These are phyloP conservation scores for Hypoxylon sp. DNA, from an alignment of 2,329 filamentous ascomycete species.

Conservation along the genomic window DNA sequence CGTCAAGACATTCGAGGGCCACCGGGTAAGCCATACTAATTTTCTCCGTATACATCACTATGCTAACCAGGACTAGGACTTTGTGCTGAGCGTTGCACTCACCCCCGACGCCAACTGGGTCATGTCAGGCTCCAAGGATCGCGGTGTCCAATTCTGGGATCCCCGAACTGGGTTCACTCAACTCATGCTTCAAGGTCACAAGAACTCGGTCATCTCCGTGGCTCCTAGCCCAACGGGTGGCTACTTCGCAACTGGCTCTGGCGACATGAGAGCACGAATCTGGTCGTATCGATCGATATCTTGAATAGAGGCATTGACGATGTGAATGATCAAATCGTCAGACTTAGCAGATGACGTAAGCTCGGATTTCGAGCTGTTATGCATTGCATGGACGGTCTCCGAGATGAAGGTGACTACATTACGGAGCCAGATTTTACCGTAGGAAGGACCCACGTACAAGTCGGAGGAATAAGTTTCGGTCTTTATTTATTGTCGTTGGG, in stretches of 20 bases:
- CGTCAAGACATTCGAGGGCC: conserved; percentile 96
- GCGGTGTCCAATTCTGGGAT: conserved; percentile 99
- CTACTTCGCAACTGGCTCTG: conserved; percentile 95
- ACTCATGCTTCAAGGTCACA: conserved; percentile 98
- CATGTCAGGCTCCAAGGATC: conserved; percentile 95
- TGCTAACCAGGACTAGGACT: conserved; percentile 74
- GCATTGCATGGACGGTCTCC: neutral
- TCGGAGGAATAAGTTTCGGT: neutral
- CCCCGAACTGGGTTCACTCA: conserved; percentile 92
- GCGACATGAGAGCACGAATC: conserved; percentile 97
- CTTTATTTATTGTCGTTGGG: conserved; percentile 2
- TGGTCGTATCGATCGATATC: conserved; percentile 81
- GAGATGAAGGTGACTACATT: neutral
- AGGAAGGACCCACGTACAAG: neutral
- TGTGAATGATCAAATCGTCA: neutral
- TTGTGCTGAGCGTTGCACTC: conserved; percentile 93
- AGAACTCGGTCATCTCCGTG: conserved; percentile 98
- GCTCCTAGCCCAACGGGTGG: conserved; percentile 90
- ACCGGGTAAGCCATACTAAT: conserved; percentile 74
- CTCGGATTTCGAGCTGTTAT: neutral
- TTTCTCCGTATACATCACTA: neutral
- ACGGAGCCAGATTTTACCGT: neutral
- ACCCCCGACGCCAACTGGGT: conserved; percentile 97
- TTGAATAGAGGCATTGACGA: conserved; percentile 6
- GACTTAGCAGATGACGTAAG: neutral